phyloP scores from a whole-genome alignment of 257 asterid species.

The Thymus quinquecostatus region DNA sequence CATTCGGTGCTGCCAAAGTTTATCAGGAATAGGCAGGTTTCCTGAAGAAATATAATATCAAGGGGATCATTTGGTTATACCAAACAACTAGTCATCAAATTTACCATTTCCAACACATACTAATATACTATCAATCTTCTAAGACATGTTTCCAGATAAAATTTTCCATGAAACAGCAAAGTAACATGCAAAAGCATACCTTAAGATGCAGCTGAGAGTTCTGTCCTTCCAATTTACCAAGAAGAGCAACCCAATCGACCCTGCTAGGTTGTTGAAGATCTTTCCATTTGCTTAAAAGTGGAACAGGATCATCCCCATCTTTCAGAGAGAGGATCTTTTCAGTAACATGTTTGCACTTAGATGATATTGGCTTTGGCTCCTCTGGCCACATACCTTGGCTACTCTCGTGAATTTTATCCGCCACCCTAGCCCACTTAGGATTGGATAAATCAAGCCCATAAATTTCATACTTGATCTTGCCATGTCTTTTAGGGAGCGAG shows the following conservation, averaged over 20 bases:
- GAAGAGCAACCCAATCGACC: conserved; percentile 80
- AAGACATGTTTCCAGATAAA: conserved; percentile 2
- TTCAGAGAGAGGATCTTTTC: conserved; percentile 63
- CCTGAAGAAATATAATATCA: background rate
- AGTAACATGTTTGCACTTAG: conserved; percentile 70
- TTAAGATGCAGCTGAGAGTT: conserved; percentile 51
- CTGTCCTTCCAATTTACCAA: conserved; percentile 58
- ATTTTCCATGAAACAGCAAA: conserved; percentile 20
- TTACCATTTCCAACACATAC: background rate
- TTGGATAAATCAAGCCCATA: conserved; percentile 90
- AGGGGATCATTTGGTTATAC: background rate
- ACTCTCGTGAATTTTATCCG: conserved; percentile 75
- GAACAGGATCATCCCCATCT: conserved; percentile 62
- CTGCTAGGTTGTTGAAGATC: conserved; percentile 75
- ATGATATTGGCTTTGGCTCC: conserved; percentile 71
- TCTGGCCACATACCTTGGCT: conserved; percentile 65
- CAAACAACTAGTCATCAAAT: background rate
- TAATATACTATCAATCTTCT: conserved; percentile 7
- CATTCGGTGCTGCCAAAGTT: conserved; percentile 9
- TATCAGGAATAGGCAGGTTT: background rate
- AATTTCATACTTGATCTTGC: conserved; percentile 81
- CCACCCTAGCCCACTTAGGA: conserved; percentile 82
- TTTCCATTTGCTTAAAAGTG: conserved; percentile 73
- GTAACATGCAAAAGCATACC: conserved; percentile 43
- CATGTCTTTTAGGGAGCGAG: conserved; percentile 86